Evolutionary conservation across 2,329 filamentous ascomycete genomes (phyloP), one percentile per base, ranked within the genome.

Genomic region (Arthrocladium fulminans): DNA sequence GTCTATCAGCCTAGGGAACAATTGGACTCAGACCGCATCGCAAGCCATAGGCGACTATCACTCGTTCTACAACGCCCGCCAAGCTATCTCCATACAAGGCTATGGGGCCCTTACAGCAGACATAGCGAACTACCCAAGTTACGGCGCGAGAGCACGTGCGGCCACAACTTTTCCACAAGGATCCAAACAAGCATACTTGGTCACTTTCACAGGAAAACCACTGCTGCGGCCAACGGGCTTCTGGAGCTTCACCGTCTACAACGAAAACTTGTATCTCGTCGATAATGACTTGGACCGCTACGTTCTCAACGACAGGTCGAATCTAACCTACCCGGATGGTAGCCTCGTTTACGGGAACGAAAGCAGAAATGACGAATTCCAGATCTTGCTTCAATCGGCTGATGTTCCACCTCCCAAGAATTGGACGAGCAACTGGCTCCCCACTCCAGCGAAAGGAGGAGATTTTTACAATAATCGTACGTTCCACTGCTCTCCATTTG

Each of bases 341-440:
- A 51, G 40, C 1, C 48, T 37, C 9, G 50, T 56, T 3, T 52
- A 58, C 30, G 22, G 12, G 10, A 30, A 51, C 17, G 39, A 9
- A 9, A n/a, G 13, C 10, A 20, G 39, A 20, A 10, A 22, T 42
- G 49, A 30, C 6, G 23, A 30, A 35, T 64, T 64, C 41, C 52
- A 60, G 45, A 53, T 63, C 10, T 51, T 63, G 34, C 30, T 63
- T 4, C 61, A 64, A 49, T 43, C 59, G n/a, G 47, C 48, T 3
- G 52, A 59, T 45, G 50, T 60, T 2, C 15, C 35, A 13, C 61
- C 60, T 1, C 60, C 60, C 3, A 29, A 47, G 1, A 60, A 60
- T 34, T 62, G 59, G 61, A 59, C 52, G 27, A 49, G 40, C 34
- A 49, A 49, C 24, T 45, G 47, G 38, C 15, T 49, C 19, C 25